Evolutionary conservation across 1,284 basidiomycete species (phyloP), one percentile per base, ranked within the genome.

Genomic region (Trichosporon ovoides): DNA sequence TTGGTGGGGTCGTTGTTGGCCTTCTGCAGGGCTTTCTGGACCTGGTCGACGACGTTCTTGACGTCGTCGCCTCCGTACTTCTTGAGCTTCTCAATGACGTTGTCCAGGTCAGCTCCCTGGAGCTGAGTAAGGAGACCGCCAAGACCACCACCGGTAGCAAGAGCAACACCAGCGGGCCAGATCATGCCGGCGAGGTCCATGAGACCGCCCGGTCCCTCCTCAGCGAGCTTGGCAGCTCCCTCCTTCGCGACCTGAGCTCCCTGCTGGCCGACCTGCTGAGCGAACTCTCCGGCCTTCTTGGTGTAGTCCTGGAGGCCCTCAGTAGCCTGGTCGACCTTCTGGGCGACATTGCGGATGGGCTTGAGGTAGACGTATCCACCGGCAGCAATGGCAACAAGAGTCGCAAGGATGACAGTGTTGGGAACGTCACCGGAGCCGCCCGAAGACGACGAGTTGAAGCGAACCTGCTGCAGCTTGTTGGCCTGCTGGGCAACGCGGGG

Each of bases 61-160:
- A 74, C 67, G 34, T 77, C 74, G 38, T 75, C 72, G 11, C 68
- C 68, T 19, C 76, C 76, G 50, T 61, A 55, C 53, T 74, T 72
- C 66, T 77, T 76, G 51, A 76, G 64, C 59, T 71, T 63, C 38
- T 72, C 69, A n/a, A 77, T 61, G 1, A 69, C 68, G 13, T 59
- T 64, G 46, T 67, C 53, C 22, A 76, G 57, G 55, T 77, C 74
- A 52, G 68, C 64, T 61, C 72, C 71, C 53, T 75, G 69, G 48
- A 77, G 58, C 55, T 61, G 64, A 22, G 68, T 63, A 38, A 76
- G 58, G 66, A 76, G 70, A 14, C 71, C 69, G 38, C 67, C 67
- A 40, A 73, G 13, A 19, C 55, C 55, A 24, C 50, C 56, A 14
- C 35, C 52, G 35, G 48, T 51, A 18, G 53, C 22, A 20, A 60